These are phyloP conservation scores for Cenchrus americanus DNA, from an alignment of 176 grass and related monocot genomes.

Conservation along the genomic window DNA sequence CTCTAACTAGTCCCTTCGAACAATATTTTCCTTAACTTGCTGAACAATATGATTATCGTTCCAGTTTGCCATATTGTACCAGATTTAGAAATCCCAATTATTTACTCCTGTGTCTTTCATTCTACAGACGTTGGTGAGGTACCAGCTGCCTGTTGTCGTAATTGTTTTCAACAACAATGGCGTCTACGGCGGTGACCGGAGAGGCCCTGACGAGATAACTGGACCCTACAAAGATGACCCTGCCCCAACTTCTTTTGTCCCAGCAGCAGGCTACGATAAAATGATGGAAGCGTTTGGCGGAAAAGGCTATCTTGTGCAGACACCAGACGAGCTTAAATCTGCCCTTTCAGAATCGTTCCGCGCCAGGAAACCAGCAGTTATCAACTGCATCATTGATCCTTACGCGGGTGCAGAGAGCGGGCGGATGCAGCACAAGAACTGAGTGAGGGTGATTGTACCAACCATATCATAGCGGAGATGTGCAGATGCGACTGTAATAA, in stretches of 20 bases:
- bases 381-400: conserved; percentile 85
- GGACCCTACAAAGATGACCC: conserved; percentile 92
- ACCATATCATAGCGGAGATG: not conserved
- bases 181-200: conserved; percentile 91
- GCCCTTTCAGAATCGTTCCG: conserved; percentile 74
- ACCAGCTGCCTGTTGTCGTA: conserved; percentile 74
- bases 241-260: conserved; percentile 92
- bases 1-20: not conserved
- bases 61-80: not conserved
- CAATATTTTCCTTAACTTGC: not conserved
- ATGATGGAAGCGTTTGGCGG: conserved; percentile 91
- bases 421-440: conserved; percentile 98
- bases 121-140: conserved; percentile 87
- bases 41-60: not conserved
- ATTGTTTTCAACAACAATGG: conserved; percentile 96
- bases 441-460: conserved; percentile 48
- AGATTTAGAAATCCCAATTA: not conserved
- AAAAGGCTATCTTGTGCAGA: conserved; percentile 70
- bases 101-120: not conserved
- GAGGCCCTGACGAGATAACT: conserved; percentile 75
- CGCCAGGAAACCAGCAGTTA: conserved; percentile 70
- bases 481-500: conserved; percentile 23
- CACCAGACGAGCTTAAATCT: conserved; percentile 73
- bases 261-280: conserved; percentile 74
- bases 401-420: conserved; percentile 88